These are phyloP conservation scores for Penstemon barbatus DNA, from an alignment of 257 asterid genomes.

Conservation along the genomic window DNA sequence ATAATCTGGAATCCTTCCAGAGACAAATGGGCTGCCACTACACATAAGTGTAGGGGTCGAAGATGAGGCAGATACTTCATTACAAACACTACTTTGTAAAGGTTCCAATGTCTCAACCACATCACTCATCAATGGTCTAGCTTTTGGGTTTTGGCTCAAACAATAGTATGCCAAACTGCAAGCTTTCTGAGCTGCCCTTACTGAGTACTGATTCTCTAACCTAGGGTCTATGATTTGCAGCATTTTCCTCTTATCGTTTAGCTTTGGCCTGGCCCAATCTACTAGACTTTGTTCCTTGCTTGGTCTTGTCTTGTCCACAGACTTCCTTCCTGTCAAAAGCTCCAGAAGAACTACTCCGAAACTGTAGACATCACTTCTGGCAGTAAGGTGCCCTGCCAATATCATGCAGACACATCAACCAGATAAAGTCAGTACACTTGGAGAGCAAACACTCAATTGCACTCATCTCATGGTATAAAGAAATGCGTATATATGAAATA, in stretches of 20 bases:
- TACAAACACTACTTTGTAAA: slow-evolving; percentile 59
- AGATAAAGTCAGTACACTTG: slow-evolving; percentile 19
- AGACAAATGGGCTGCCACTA: slow-evolving; percentile 59
- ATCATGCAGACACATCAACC: slow-evolving; percentile 27
- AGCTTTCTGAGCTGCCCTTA: slow-evolving; percentile 97
- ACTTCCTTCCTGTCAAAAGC: slow-evolving; percentile 94
- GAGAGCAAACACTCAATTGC: slow-evolving; percentile 7
- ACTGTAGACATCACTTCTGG: slow-evolving; percentile 98
- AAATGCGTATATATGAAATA: not conserved
- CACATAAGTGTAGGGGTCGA: slow-evolving; percentile 51
- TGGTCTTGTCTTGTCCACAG: slow-evolving; percentile 97
- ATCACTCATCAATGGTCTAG: slow-evolving; percentile 97
- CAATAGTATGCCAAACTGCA: slow-evolving; percentile 99
- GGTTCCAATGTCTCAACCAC: slow-evolving; percentile 98
- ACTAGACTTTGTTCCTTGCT: slow-evolving; percentile 98
- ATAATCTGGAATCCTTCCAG: slow-evolving; percentile 60
- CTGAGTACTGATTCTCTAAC: slow-evolving; percentile 84
- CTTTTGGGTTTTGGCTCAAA: slow-evolving; percentile 97
- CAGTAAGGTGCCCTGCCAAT: slow-evolving; percentile 91
- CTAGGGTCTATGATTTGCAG: slow-evolving; percentile 95
- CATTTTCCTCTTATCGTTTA: slow-evolving; percentile 92
- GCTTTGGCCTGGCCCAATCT: slow-evolving; percentile 98
- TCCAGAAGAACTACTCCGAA: slow-evolving; percentile 97
- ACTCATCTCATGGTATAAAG: not conserved
- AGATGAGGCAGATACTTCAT: slow-evolving; percentile 51